These are phyloP conservation scores for Warburgia ugandensis DNA, from an alignment of 164 flowering plant species.

Conservation along the genomic window DNA sequence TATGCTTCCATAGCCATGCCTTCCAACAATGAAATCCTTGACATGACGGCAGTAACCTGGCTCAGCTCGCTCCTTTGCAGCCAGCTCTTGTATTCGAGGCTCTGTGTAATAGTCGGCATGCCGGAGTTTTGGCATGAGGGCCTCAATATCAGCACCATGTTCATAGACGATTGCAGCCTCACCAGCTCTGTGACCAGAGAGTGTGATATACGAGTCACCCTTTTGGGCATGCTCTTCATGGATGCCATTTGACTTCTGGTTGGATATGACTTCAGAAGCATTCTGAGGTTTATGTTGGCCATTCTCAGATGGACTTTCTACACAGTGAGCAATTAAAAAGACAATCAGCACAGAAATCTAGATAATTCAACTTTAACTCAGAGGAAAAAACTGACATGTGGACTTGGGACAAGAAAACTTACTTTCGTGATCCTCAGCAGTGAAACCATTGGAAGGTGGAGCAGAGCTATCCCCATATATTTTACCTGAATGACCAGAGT, in stretches of 20 bases:
- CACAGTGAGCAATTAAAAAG: slow-evolving; percentile 9
- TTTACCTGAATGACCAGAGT: slow-evolving; percentile 23
- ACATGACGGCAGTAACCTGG: slow-evolving; percentile 73
- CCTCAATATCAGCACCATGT: slow-evolving; percentile 81
- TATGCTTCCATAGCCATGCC: slow-evolving; percentile 75
- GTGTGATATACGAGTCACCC: slow-evolving; percentile 50
- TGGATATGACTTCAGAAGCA: slow-evolving; percentile 18
- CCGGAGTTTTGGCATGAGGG: slow-evolving; percentile 75
- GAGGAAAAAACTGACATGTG: slow-evolving; percentile 38
- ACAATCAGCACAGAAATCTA: background rate
- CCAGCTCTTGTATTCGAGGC: slow-evolving; percentile 78
- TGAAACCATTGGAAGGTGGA: slow-evolving; percentile 24
- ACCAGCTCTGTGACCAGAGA: slow-evolving; percentile 64
- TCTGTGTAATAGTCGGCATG: slow-evolving; percentile 83
- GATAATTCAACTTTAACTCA: slow-evolving; percentile 22
- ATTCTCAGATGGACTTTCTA: slow-evolving; percentile 39
- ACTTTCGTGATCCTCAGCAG: slow-evolving; percentile 31
- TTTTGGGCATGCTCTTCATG: slow-evolving; percentile 35
- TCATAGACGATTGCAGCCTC: slow-evolving; percentile 81
- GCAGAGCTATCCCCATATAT: slow-evolving; percentile 14
- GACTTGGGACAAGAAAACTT: slow-evolving; percentile 13
- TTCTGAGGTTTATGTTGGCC: slow-evolving; percentile 28
- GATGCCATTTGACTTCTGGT: slow-evolving; percentile 49
- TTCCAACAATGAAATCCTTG: slow-evolving; percentile 71
- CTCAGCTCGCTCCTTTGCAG: slow-evolving; percentile 80